Evolutionary conservation across 1,284 basidiomycete species (phyloP), one percentile per base, ranked within the genome.

Genomic region (Cystobasidium slooffiae): DNA sequence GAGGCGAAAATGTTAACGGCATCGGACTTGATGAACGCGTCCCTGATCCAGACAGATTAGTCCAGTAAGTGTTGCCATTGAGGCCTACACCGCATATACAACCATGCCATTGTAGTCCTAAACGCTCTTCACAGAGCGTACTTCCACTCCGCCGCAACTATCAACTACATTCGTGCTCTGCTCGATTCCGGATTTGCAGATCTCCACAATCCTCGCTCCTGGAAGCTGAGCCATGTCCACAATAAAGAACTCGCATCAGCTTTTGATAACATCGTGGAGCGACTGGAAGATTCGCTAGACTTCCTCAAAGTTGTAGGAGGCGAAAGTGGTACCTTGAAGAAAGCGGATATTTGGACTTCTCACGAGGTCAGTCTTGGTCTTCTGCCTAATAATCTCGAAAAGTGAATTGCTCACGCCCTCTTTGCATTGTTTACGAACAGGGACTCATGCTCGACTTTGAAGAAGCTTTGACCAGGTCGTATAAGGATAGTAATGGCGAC

Each of bases 1-100:
- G 94, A 79, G 96, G 97, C 1, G 95, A 99, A 84, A 98, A 97
- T 80, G 91, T 99, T 58, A 98, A 99, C 78, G 93, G 94, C 85
- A 90, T 84, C 81, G 79, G 81, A 24, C 75, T 82, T 46, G 85
- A 89, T 63, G 91, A 96, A 75, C 89, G 96, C 62, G 88, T 85
- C 0, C 93, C 96, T 0, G 89, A 97, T 82, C 95, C 96, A 0
- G 89, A 95, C 77, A 87, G 96, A 46, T 84, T 99, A 12, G 85
- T 97, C 4, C 82, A 82, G 80, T 82, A 56, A 59, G 81, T 79
- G 43, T 20, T 56, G 55, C 20, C 43, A 58, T 9, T 6, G 59
- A 14, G 12, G 20, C 44, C 46, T 46, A 18, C 20, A 14, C 44
- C 7, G 44, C 46, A 7, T 51, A 31, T 31, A 31, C 31, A 31